Evolutionary conservation across 176 grass and related monocot species (phyloP), one percentile per base, ranked within the genome.

Genomic region (Puya raimondii): DNA sequence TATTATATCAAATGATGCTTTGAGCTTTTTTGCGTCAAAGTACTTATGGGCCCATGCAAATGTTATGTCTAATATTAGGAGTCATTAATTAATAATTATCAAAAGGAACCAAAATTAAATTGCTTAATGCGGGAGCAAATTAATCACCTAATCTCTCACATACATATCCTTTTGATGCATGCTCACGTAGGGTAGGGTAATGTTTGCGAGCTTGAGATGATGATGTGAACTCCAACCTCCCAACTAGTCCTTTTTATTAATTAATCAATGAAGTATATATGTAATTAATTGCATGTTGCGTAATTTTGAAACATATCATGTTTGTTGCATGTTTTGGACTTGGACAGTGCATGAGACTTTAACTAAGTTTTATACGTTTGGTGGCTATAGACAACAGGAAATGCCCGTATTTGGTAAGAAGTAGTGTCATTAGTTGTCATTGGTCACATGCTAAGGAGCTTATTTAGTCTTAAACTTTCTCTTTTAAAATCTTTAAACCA

Each of bases 291-390:
- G 48, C 80, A 21, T 66, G 63, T 83, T 86, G 83, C 83, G 80
- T 91, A 12, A 69, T 65, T 67, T 77, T 51, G 61, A 86, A 86
- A 86, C 83, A 78, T 72, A 47, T 74, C 83, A 27, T 82, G 81
- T 69, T 82, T 51, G 68, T 42, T 7, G 33, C 33, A 42, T 61
- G 64, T 64, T 65, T 82, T 88, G 49, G 72, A 71, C 64, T 74
- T 20, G 78, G 33, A 42, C 33, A 6, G 33, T 42, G 33, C 33
- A 42, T 7, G 33, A 42, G 33, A 42, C 6, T 42, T 42, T 42
- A 42, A 78, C 78, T 58, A 73, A 52, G 70, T 16, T 17, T 23
- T 47, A 68, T 66, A 64, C 9, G 25, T 59, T 26, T 47, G 18
- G 67, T 76, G 86, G 63, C 75, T 79, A 73, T 73, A 77, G 63